Evolutionary conservation across 441 rosid genomes (phyloP), one percentile per base, ranked within the genome.

Genomic region (Dalechampia spathulata): DNA sequence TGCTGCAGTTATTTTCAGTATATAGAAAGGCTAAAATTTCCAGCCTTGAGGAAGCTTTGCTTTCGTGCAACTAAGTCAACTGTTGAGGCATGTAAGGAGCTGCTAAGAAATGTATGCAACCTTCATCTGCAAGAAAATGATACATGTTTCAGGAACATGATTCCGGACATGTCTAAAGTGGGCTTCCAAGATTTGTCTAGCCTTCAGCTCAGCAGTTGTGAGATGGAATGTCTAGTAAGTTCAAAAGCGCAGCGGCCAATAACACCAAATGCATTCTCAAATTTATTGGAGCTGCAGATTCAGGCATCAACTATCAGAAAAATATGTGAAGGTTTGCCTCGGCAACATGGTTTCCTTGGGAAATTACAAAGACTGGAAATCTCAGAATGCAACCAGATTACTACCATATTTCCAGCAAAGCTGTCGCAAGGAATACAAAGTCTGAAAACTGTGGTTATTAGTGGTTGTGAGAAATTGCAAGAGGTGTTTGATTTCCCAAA

Each of bases 171-270:
- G n/a, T 58, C 54, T 40, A 9, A 25, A 22, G 0, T 4, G 1
- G 60, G 52, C 27, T 58, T 68, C 14, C 37, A 41, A 43, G 26
- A 32, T 12, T 15, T 66, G 20, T 47, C 19, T 16, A 2, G n/a
- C 14, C 57, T 53, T 16, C 1, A 9, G 2, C 41, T 62, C 40
- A 1, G 5, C 10, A 1, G 7, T 8, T 49, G 52, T n/a, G 42
- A 51, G 11, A 20, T 61, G 17, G 43, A 62, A 52, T 62, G 57
- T 52, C 48, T 68, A 3, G 8, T 62, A 14, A 56, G 60, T 26
- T 15, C 56, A 9, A 7, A 1, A 7, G 17, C 4, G 34, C 34
- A 39, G 22, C 37, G 15, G 16, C 32, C 21, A 26, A 22, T 43
- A 41, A 34, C 23, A 7, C 7, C 23, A 8, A 16, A 20, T 1